A percentile compares a stretch with the other conserved stretches of the same genome.
These are phyloP conservation scores for Oenanthe javanica DNA, from an alignment of 140 eudicot species.

Conservation along the genomic window DNA sequence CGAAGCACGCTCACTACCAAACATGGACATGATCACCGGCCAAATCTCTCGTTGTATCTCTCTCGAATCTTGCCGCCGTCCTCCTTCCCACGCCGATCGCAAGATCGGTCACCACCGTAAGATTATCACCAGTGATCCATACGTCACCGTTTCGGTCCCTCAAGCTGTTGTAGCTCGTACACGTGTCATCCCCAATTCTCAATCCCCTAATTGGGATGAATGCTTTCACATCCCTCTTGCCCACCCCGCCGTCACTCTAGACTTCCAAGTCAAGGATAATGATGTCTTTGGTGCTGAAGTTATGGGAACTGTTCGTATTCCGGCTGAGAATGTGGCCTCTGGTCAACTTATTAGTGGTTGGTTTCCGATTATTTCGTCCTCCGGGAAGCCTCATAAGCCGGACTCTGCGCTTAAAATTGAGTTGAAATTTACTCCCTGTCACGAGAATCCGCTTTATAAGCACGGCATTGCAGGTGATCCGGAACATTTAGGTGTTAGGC, in stretches of 20 bases:
- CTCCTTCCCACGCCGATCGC: slow-evolving; percentile 19
- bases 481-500: slow-evolving; percentile 41
- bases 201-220: slow-evolving; percentile 85
- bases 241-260: slow-evolving; percentile 43
- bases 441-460: slow-evolving; percentile 43
- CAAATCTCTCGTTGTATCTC: slow-evolving; percentile 70
- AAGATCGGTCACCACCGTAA: slow-evolving; percentile 32
- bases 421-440: slow-evolving; percentile 52
- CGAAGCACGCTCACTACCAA: slow-evolving; percentile 64
- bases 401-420: slow-evolving; percentile 38
- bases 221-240: slow-evolving; percentile 58
- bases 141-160: slow-evolving; percentile 83
- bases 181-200: slow-evolving; percentile 73
- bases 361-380: slow-evolving; percentile 31
- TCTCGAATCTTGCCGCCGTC: slow-evolving; percentile 38
- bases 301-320: slow-evolving; percentile 51
- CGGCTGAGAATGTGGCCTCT: slow-evolving; percentile 42
- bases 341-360: slow-evolving; percentile 58
- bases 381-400: slow-evolving; percentile 60
- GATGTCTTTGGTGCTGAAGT: slow-evolving; percentile 77
- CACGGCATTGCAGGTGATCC: slow-evolving; percentile 75
- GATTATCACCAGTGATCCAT: slow-evolving; percentile 87
- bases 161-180: slow-evolving; percentile 89
- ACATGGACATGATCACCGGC: slow-evolving; percentile 69
- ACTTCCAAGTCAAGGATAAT: slow-evolving; percentile 74